phyloP scores from a whole-genome alignment of 805 yeast genomes.

The Wickerhamomyces bovis region DNA sequence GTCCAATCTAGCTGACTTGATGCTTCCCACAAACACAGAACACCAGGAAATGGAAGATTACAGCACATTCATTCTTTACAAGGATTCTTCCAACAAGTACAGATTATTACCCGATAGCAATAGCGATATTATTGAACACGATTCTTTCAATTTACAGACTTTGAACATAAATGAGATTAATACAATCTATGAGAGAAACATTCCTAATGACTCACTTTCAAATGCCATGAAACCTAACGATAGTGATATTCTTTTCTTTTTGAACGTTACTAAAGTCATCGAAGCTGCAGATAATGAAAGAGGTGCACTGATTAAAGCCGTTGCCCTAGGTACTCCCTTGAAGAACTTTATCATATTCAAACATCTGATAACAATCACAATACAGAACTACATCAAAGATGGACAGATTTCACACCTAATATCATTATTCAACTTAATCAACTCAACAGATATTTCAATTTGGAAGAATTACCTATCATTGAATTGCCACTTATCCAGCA shows the following conservation, averaged over 20 bases:
- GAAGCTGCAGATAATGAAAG: slow-evolving; percentile 35
- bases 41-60: slow-evolving; percentile 48
- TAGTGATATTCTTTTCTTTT: slow-evolving; percentile 41
- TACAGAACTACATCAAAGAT: slow-evolving; percentile 30
- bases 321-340: slow-evolving; percentile 51
- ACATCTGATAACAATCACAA: slow-evolving; percentile 48
- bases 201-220: background rate
- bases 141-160: slow-evolving; percentile 7
- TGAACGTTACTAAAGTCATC: slow-evolving; percentile 50
- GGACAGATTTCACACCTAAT: slow-evolving; percentile 15
- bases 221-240: background rate
- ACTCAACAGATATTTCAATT: slow-evolving; percentile 17
- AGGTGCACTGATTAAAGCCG: slow-evolving; percentile 54
- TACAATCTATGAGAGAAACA: slow-evolving; percentile 18
- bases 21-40: slow-evolving; percentile 60
- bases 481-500: slow-evolving; percentile 12
- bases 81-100: slow-evolving; percentile 25
- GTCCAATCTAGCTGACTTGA: slow-evolving; percentile 42
- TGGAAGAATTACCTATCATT: slow-evolving; percentile 14
- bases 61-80: slow-evolving; percentile 49
- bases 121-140: slow-evolving; percentile 13
- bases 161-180: slow-evolving; percentile 12
- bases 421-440: slow-evolving; percentile 18
- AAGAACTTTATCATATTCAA: slow-evolving; percentile 50
- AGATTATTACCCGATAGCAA: slow-evolving; percentile 16